Conservation (phyloP, 768 basidiomycete genomes). For the Tremella mesenterica region DNA sequence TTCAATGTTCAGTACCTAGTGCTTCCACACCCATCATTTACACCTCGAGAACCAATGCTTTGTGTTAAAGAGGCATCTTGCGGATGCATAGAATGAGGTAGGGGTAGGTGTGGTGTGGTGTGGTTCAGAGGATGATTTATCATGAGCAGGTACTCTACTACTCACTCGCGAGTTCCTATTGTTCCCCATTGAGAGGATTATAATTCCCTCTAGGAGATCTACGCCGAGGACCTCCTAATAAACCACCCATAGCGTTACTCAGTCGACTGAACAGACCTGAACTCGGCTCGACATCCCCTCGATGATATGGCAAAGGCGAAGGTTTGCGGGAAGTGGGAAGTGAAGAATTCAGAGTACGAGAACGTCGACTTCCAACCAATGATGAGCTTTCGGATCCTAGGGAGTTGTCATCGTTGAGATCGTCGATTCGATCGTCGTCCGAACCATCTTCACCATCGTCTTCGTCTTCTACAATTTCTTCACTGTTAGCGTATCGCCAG, state of each 20-base stretch:
- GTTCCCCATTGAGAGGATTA: conserved; percentile 23
- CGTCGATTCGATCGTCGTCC: too few relatives aligned
- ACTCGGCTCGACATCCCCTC: background rate
- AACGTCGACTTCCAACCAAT: conserved; percentile 6
- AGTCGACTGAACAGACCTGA: conserved; percentile 12
- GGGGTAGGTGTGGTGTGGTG: background rate
- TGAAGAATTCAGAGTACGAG: conserved; percentile 13
- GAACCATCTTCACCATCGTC: conserved; percentile 18
- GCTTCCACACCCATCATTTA: conserved; percentile 14
- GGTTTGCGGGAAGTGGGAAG: conserved; percentile 26
- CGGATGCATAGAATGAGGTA: background rate
- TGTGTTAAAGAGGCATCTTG: background rate
- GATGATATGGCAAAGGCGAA: conserved; percentile 13
- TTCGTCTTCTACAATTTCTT: conserved; percentile 31
- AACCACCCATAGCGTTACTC: conserved; percentile 2
- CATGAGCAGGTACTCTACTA: background rate
- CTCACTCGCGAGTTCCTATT: conserved; percentile 44
- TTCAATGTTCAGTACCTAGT: conserved; percentile 14
- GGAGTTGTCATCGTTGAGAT: conserved; percentile 15
- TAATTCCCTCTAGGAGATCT: conserved; percentile 20
- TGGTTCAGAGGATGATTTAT: background rate
- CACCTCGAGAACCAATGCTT: background rate
- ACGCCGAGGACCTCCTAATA: conserved; percentile 12
- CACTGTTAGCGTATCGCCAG: conserved; percentile 29
- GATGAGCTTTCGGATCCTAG: conserved; percentile 21